Base-by-base conservation (phyloP, 2,329 filamentous ascomycete genomes). In the Claviceps capensis region DNA sequence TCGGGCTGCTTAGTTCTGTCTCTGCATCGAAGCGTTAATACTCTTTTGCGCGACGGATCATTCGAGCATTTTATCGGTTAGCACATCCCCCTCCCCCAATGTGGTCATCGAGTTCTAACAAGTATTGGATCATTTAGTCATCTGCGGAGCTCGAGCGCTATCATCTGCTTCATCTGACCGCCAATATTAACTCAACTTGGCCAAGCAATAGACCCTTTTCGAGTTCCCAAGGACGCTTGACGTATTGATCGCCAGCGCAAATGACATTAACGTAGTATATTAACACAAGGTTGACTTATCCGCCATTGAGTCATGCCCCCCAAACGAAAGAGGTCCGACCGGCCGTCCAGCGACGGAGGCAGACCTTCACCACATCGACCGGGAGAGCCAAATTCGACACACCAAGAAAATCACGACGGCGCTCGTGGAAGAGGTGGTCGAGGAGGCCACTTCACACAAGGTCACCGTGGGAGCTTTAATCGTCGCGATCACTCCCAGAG, bases 341-440 rank as follows among this genome's bases (percentile, higher is more conserved):
- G 77, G 57, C 66, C 65, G 49, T 68, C 69, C 54, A 65, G 67
- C 55, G 77, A 81, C 53, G 71, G 68, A 52, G 67, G 67, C 56
- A 72, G 81, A 54, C 79, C 80, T 19, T 76, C 81, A 49, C 81
- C 82, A 49, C 79, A 84, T 65, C 77, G 79, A 37, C 80, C 81
- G 47, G 73, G 71, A 50, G 76, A 82, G 58, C 75, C 75, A 6
- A 61, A 67, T 41, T 61, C 81, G 51, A 77, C 69, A 44, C 78
- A 81, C 56, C 77, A 82, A 63, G 80, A 83, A 51, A 67, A 75
- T 66, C 73, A 75, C 57, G 72, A 77, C 60, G 69, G 68, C 41
- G 66, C 68, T 57, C 71, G 76, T 53, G 69, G 71, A n/a, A 67
- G 74, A 56, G 55, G 55, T 17, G 26, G 55, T n/a, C 19, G 69